Base-by-base conservation (phyloP, 2,329 filamentous ascomycete genomes). In the Trichoderma sp. region DNA sequence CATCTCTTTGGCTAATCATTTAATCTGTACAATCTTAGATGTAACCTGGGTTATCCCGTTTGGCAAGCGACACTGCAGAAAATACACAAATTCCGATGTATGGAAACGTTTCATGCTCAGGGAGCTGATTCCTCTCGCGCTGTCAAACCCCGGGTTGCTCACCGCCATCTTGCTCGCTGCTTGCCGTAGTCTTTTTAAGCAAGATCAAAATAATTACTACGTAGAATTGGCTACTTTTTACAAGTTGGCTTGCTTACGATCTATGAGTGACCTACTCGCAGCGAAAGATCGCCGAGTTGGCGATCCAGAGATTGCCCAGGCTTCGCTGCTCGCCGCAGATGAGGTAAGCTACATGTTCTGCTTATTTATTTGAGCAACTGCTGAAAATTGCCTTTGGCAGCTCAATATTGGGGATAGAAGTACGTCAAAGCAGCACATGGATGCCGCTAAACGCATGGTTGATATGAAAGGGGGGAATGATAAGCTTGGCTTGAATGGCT, bases 171-270 rank as follows among this genome's bases (percentile, higher is more conserved):
- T 66, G 13, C 51, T 66, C 32, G 32, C 63, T n/a, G 52, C 63
- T n/a, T 66, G 63, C 39, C 52, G 63, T 21, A 66, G 63, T n/a
- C 63, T 66, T 46, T 66, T 66, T n/a, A 54, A 58, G 30, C 26
- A 46, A 11, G 37, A 55, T 7, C 32, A 58, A 39, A 49, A 66
- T 21, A 34, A 26, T 30, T 39, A 55, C 14, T 66, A 37, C 8
- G 37, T 58, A 8, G 52, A 66, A 14, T 2, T 66, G 24, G 63
- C 63, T 21, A 66, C 52, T 7, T 66, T 34, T 28, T 66, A 66
- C 5, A 66, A 66, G 37, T 28, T 66, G 2, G 63, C 39, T 28
- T 66, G 63, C 4, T 26, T 66, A 28, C 63, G 52, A 21, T 66
- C 63, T 11, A 66, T 66, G 63, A 66, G 63, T 54, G 13, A 66